A percentile compares a stretch with the other conserved stretches of the same genome.
Conservation (phyloP, 2,329 filamentous ascomycete species). For the Cordyceps pruinosa region DNA sequence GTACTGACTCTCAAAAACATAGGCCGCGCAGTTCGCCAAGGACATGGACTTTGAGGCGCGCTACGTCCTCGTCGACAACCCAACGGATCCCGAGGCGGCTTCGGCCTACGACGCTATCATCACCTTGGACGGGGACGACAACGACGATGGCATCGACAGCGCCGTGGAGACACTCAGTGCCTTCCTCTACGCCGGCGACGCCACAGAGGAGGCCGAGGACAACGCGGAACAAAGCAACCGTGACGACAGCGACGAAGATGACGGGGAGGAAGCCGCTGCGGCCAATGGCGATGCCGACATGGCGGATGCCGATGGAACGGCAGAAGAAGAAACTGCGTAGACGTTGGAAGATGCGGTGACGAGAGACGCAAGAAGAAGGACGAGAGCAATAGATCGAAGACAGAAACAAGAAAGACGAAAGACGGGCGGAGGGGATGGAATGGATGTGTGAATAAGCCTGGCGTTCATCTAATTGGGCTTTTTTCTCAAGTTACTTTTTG, state of each 20-base stretch:
- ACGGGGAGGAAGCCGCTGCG: background rate
- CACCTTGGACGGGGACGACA: background rate
- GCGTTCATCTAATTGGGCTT: background rate
- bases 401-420: no score
- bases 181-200: conserved; percentile 19
- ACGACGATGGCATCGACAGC: conserved; percentile 7
- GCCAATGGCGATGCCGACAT: conserved; percentile 11
- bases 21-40: conserved; percentile 51
- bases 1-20: background rate
- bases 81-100: conserved; percentile 25
- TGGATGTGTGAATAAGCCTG: background rate
- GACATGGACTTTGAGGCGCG: conserved; percentile 51
- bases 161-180: conserved; percentile 5
- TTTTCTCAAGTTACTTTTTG: background rate
- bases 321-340: conserved; percentile 7
- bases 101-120: conserved; percentile 13
- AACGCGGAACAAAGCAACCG: background rate
- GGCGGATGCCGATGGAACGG: conserved; percentile 14
- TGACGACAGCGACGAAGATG: conserved; percentile 20
- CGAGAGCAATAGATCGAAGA: no score
- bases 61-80: conserved; percentile 46
- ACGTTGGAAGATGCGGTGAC: background rate
- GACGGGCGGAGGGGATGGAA: no score
- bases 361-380: background rate
- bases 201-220: conserved; percentile 19